Evolutionary conservation across 2,329 filamentous ascomycete genomes (phyloP).

Genomic region (Ilyonectria sp.): DNA sequence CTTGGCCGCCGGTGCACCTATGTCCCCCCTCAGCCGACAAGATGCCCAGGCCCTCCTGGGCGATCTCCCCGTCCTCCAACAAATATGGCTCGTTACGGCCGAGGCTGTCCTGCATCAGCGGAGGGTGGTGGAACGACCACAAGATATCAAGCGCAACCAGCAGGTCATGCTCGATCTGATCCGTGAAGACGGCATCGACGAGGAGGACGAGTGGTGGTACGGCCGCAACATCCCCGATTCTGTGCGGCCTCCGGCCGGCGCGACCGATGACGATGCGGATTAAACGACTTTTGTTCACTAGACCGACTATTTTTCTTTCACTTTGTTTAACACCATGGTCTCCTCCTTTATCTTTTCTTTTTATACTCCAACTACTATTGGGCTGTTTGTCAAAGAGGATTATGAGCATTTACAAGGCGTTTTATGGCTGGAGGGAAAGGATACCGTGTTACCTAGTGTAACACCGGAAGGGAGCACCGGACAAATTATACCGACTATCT

Average conservation of each 20-base stretch:
- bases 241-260: conserved; percentile 65
- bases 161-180: conserved; percentile 77
- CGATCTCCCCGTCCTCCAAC: conserved; percentile 71
- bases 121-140: conserved; percentile 69
- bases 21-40: conserved; percentile 68
- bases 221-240: conserved; percentile 68
- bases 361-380: conserved; percentile 32
- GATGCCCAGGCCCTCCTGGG: conserved; percentile 65
- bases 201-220: conserved; percentile 76
- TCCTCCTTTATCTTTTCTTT: conserved; percentile 33
- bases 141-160: conserved; percentile 75
- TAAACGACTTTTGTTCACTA: conserved; percentile 40
- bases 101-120: conserved; percentile 74
- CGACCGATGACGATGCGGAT: conserved; percentile 67
- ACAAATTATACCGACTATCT: conserved; percentile 47
- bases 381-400: conserved; percentile 45
- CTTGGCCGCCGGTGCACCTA: conserved; percentile 73
- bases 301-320: conserved; percentile 18
- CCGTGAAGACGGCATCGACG: conserved; percentile 70
- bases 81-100: conserved; percentile 75
- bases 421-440: conserved; percentile 42
- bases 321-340: conserved; percentile 15
- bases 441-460: conserved; percentile 35
- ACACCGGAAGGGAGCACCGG: conserved; percentile 41
- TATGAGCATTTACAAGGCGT: conserved; percentile 52